Evolutionary conservation across 768 basidiomycete genomes (phyloP), one percentile per base, ranked within the genome.

Genomic region (Termitomyces sp.): DNA sequence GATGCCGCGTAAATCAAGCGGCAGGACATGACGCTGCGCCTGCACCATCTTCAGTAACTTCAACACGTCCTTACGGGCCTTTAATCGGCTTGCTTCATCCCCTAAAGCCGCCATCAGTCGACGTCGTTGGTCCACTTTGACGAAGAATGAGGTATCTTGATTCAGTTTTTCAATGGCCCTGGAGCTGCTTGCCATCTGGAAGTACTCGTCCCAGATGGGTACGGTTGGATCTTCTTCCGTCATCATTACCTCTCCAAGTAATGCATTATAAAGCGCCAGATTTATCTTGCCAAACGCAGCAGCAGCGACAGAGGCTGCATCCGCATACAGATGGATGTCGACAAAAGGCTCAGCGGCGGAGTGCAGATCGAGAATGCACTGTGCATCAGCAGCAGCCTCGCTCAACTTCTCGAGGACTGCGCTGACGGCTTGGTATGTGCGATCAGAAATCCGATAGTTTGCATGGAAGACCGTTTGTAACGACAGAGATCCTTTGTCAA

Each of bases 141-240:
- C 68, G 55, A 73, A 77, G 40, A 72, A 71, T 4, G 58, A 54
- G 4, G 68, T 66, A 14, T 72, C 68, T 9, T 61, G 43, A 58
- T 76, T 76, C 22, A 80, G 35, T 28, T 66, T 64, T n/a, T 74
- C 71, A 30, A 84, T 53, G 9, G 68, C 68, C 26, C 70, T 70
- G 22, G 58, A 55, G 42, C 80, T 77, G 57, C 73, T 76, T n/a
- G 70, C 50, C n/a, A 70, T 66, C 16, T 75, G 71, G 57, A 84
- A 76, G 55, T 79, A 80, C 18, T 77, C 75, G 50, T 80, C 77
- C 82, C 83, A 84, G 4, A 77, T 58, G 1, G 61, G 56, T 22
- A 59, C 58, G 0, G 58, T n/a, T 12, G 66, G 68, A 4, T 75
- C 73, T 0, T 70, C 67, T 16, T 44, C 49, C 14, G 61, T 61